Evolutionary conservation across 345 rosid species (phyloP).

Genomic region (Citrus unshiu): DNA sequence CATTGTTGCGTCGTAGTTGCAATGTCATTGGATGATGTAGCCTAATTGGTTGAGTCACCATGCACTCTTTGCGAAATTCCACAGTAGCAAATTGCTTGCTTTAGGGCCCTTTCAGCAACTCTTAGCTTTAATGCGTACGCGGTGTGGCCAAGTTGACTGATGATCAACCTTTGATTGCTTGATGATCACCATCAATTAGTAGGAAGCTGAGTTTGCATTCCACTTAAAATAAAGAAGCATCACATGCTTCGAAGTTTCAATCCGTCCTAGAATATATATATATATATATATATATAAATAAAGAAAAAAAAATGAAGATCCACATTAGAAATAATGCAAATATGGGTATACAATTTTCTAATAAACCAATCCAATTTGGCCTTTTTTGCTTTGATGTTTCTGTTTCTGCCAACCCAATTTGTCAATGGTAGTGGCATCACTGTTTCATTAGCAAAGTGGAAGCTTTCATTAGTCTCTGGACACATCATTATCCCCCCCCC

Average conservation of each 20-base stretch:
- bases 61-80: slow-evolving; percentile 26
- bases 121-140: slow-evolving; percentile 23
- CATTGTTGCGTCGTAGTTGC: not conserved
- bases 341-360: slow-evolving; percentile 4
- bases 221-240: slow-evolving; percentile 35
- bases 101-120: slow-evolving; percentile 4
- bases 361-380: slow-evolving; percentile 22
- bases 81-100: slow-evolving; percentile 11
- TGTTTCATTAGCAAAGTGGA: slow-evolving; percentile 15
- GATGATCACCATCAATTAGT: slow-evolving; percentile 30
- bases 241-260: slow-evolving; percentile 30
- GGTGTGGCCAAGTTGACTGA: slow-evolving; percentile 43
- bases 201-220: slow-evolving; percentile 53
- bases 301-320: no score
- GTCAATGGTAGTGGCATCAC: slow-evolving; percentile 27
- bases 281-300: no score
- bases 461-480: slow-evolving; percentile 21
- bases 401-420: slow-evolving; percentile 38
- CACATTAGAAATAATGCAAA: slow-evolving; percentile 14
- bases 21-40: slow-evolving; percentile 30
- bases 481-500: slow-evolving; percentile 3
- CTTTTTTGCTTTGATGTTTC: slow-evolving; percentile 23
- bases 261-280: slow-evolving; percentile 16
- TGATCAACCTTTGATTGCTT: not conserved
- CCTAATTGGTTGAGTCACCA: slow-evolving; percentile 35